Percentiles rank a stretch among this genome's conserved stretches.
These are phyloP conservation scores for Dactylellina haptotyla DNA, from an alignment of 2,329 filamentous ascomycete genomes.

Conservation along the genomic window DNA sequence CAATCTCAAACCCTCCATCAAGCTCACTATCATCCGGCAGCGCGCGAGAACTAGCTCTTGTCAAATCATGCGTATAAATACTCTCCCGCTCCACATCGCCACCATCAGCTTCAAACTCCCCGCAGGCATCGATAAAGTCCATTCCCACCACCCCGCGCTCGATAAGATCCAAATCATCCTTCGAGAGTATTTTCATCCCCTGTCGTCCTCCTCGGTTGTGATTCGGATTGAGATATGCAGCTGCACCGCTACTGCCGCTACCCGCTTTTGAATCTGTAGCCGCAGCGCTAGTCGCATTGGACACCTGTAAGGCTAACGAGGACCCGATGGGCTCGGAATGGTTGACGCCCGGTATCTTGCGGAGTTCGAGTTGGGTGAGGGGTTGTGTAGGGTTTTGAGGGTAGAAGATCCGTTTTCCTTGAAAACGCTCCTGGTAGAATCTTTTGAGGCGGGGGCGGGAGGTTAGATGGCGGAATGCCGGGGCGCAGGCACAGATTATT, in stretches of 20 bases:
- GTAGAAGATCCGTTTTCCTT: constrained; percentile 3
- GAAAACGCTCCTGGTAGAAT: constrained; percentile 32
- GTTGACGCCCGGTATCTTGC: constrained; percentile 12
- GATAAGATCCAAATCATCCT: constrained; percentile 41
- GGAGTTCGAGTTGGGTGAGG: constrained; percentile 9
- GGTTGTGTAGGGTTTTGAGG: not conserved
- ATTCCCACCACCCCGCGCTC: constrained; percentile 15
- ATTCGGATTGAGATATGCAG: constrained; percentile 7
- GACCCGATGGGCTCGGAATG: constrained; percentile 6
- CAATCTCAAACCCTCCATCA: constrained; percentile 25
- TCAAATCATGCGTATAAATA: constrained; percentile 40
- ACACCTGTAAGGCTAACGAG: constrained; percentile 21
- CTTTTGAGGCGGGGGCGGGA: constrained; percentile 24
- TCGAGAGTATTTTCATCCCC: constrained; percentile 31
- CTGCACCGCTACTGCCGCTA: not conserved
- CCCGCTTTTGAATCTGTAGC: not conserved
- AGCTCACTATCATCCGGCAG: constrained; percentile 20
- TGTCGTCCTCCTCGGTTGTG: not conserved
- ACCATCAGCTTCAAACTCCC: constrained; percentile 1
- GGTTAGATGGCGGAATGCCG: constrained; percentile 28
- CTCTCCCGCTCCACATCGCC: constrained; percentile 27
- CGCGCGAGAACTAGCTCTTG: constrained; percentile 36
- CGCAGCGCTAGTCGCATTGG: not conserved
- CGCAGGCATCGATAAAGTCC: constrained; percentile 8
- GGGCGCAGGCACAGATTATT: constrained; percentile 47